Evolutionary conservation across 2,329 filamentous ascomycete genomes (phyloP).

Genomic region (Stylonectria norvegica): DNA sequence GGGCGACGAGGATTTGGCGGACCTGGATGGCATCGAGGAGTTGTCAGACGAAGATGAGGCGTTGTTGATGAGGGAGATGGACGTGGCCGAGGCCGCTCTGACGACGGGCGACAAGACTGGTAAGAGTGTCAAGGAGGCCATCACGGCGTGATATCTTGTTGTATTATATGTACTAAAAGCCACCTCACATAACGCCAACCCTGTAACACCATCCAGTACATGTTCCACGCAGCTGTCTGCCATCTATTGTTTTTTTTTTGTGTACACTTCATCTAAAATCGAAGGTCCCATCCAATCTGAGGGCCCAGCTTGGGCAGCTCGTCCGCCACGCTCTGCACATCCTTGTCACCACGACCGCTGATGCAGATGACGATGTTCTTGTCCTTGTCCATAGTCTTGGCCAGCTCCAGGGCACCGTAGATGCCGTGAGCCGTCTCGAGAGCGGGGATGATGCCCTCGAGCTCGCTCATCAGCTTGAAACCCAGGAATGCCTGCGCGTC

Average conservation of each 20-base stretch:
- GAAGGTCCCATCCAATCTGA: constrained; percentile 72
- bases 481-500: constrained; percentile 86
- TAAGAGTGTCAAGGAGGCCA: constrained; percentile 11
- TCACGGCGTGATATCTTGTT: constrained; percentile 23
- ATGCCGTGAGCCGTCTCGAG: constrained; percentile 92
- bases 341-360: constrained; percentile 93
- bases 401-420: constrained; percentile 82
- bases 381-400: constrained; percentile 86
- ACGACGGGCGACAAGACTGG: constrained; percentile 6
- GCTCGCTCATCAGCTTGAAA: constrained; percentile 78
- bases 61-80: constrained; percentile 31
- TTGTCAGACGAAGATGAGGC: constrained; percentile 38
- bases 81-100: constrained; percentile 18
- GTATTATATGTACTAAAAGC: constrained; percentile 30
- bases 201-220: constrained; percentile 22
- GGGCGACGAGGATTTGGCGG: constrained; percentile 38
- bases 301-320: constrained; percentile 86
- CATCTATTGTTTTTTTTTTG: neutral
- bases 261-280: constrained; percentile 46
- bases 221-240: constrained; percentile 16
- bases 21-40: constrained; percentile 39
- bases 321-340: constrained; percentile 96
- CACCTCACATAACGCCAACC: constrained; percentile 22
- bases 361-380: constrained; percentile 92
- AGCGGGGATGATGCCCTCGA: constrained; percentile 95